Evolutionary conservation across 2,329 filamentous ascomycete genomes (phyloP).

Genomic region (Aspergillus awamori): DNA sequence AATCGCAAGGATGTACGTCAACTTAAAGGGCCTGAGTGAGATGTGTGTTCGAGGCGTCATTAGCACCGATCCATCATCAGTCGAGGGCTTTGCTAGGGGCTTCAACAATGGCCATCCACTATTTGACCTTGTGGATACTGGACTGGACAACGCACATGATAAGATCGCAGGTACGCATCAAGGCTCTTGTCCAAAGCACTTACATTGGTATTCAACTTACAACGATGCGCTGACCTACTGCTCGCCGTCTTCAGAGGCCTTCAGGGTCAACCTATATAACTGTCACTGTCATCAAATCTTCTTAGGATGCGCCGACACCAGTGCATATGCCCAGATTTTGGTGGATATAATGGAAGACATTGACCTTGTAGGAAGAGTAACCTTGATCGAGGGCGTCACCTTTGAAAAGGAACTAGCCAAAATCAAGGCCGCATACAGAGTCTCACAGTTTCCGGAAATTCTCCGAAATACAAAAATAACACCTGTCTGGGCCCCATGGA

Average conservation of each 20-base stretch:
- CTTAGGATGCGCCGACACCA: conserved; percentile 62
- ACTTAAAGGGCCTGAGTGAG: conserved; percentile 55
- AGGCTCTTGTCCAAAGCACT: conserved; percentile 10
- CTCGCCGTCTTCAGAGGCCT: conserved; percentile 47
- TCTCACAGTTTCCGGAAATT: conserved; percentile 54
- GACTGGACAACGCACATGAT: conserved; percentile 50
- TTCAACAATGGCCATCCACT: conserved; percentile 55
- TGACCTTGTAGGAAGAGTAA: conserved; percentile 52
- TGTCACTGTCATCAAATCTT: conserved; percentile 64
- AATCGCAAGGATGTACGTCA: conserved; percentile 57
- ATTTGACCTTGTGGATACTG: conserved; percentile 55
- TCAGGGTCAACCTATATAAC: conserved; percentile 59
- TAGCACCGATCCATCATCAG: conserved; percentile 42
- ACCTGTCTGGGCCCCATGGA: conserved; percentile 39
- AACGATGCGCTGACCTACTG: conserved; percentile 26
- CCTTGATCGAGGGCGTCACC: conserved; percentile 59
- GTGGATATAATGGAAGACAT: conserved; percentile 53
- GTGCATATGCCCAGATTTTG: conserved; percentile 56
- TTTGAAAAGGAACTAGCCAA: conserved; percentile 57
- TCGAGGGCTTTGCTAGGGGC: conserved; percentile 59
- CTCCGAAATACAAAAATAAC: conserved; percentile 58
- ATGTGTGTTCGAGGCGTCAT: conserved; percentile 51
- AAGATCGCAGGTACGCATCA: conserved; percentile 49
- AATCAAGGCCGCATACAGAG: conserved; percentile 52
- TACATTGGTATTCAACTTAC: conserved; percentile 9